phyloP scores from a whole-genome alignment of 306 rosid species.

The Purshia tridentata region DNA sequence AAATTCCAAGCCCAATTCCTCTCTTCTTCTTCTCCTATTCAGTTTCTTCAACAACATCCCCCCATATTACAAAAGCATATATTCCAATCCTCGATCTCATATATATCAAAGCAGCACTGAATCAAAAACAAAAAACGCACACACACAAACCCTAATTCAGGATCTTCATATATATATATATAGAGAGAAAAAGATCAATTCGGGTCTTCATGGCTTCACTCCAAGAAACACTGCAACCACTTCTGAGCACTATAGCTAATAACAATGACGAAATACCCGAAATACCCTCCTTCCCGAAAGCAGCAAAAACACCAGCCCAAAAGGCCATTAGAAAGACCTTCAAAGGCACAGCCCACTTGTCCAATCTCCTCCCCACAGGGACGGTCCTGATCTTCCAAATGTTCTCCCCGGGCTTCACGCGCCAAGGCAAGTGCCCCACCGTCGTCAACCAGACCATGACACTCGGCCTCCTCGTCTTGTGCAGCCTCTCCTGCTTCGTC shows the following conservation, averaged over 20 bases:
- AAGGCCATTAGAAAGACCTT: conserved; percentile 62
- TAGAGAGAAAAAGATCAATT: not conserved
- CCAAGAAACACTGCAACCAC: conserved; percentile 31
- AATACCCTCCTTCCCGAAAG: conserved; percentile 10
- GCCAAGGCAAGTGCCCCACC: conserved; percentile 56
- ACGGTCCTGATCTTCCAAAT: conserved; percentile 61
- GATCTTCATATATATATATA: not conserved
- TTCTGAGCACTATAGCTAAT: conserved; percentile 34
- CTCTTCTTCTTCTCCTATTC: not conserved
- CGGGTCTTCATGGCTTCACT: not conserved
- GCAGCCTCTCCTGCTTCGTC: conserved; percentile 53
- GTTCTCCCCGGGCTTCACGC: conserved; percentile 56
- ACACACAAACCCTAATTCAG: too few species aligned
- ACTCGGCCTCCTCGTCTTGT: conserved; percentile 43
- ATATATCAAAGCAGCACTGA: not conserved
- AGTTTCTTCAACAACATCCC: not conserved
- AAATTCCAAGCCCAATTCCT: not conserved
- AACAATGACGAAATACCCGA: not conserved
- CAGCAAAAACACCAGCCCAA: conserved; percentile 50
- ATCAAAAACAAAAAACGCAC: not conserved
- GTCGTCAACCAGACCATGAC: conserved; percentile 44
- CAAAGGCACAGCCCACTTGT: conserved; percentile 65
- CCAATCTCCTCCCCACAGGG: conserved; percentile 80
- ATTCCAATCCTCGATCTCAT: not conserved
- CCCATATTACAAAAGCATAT: not conserved